These are phyloP conservation scores for Aspergillus versicolor DNA, from an alignment of 2,329 filamentous ascomycete genomes.

Conservation along the genomic window DNA sequence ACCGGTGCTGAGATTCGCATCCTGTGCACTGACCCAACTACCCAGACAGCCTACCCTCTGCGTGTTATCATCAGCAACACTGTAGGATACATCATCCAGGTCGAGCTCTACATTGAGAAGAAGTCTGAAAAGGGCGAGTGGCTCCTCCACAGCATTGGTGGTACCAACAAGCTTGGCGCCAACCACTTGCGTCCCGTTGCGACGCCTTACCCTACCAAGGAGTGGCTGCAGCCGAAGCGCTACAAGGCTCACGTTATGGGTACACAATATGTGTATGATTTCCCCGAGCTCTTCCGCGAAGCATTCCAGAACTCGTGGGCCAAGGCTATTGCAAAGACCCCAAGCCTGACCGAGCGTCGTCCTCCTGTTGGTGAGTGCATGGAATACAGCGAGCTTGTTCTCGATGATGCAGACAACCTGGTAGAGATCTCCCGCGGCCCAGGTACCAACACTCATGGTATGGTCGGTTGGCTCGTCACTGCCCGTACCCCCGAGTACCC, in stretches of 20 bases:
- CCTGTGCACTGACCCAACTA: constrained; percentile 86
- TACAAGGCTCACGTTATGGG: constrained; percentile 99
- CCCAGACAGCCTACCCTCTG: constrained; percentile 82
- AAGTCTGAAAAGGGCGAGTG: constrained; percentile 98
- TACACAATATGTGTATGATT: constrained; percentile 98
- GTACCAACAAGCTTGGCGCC: constrained; percentile 88
- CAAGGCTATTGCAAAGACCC: constrained; percentile 70
- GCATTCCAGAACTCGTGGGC: constrained; percentile 94
- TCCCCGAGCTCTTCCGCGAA: constrained; percentile 98
- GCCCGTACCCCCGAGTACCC: constrained; percentile 96
- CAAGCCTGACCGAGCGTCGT: constrained; percentile 73
- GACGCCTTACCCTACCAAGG: constrained; percentile 95
- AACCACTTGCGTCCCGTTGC: constrained; percentile 92
- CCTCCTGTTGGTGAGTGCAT: constrained; percentile 87
- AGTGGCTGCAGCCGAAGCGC: constrained; percentile 96
- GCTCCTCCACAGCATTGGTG: constrained; percentile 97
- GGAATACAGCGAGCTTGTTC: constrained; percentile 87
- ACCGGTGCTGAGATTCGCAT: constrained; percentile 98
- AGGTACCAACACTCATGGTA: constrained; percentile 92
- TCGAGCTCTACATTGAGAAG: constrained; percentile 95
- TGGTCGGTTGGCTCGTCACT: constrained; percentile 97
- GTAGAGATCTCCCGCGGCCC: constrained; percentile 92
- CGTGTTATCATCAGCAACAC: constrained; percentile 98
- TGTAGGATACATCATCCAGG: constrained; percentile 94
- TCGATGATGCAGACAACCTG: constrained; percentile 90